Percentiles rank a stretch among this genome's conserved stretches.
Conservation (phyloP, 2,329 filamentous ascomycete genomes). For the Alternaria ethzedia region DNA sequence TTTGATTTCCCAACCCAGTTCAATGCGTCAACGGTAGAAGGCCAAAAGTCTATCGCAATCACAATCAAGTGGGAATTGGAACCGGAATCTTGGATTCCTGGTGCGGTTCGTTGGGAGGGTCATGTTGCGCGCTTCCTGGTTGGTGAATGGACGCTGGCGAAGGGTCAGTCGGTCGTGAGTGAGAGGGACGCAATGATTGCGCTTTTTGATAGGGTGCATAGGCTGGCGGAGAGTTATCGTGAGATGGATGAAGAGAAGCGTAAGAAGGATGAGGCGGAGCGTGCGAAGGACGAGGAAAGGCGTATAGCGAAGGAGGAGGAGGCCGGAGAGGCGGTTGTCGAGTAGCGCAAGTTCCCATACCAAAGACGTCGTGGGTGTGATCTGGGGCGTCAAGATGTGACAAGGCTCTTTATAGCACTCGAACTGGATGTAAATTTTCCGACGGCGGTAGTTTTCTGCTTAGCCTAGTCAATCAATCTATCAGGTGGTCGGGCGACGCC, state of each 20-base stretch:
- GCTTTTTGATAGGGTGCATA: not conserved
- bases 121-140: not conserved
- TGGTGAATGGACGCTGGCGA: not conserved
- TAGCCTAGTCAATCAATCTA: too few species aligned
- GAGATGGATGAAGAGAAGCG: not conserved
- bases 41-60: not conserved
- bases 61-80: not conserved
- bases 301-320: not conserved
- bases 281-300: not conserved
- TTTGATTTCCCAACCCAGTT: not conserved
- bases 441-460: too few species aligned
- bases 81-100: not conserved
- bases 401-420: rapidly evolving
- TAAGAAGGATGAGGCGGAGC: not conserved
- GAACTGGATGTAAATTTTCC: too few species aligned
- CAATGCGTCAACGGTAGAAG: not conserved
- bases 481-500: too few species aligned
- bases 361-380: rapidly evolving
- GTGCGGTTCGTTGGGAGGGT: not conserved
- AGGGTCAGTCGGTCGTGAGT: not conserved
- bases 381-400: too few species aligned
- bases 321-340: not conserved
- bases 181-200: not conserved
- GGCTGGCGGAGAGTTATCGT: not conserved
- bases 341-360: not conserved